These are phyloP conservation scores for Cochlearia excelsa DNA, from an alignment of 345 rosid genomes.

Conservation along the genomic window DNA sequence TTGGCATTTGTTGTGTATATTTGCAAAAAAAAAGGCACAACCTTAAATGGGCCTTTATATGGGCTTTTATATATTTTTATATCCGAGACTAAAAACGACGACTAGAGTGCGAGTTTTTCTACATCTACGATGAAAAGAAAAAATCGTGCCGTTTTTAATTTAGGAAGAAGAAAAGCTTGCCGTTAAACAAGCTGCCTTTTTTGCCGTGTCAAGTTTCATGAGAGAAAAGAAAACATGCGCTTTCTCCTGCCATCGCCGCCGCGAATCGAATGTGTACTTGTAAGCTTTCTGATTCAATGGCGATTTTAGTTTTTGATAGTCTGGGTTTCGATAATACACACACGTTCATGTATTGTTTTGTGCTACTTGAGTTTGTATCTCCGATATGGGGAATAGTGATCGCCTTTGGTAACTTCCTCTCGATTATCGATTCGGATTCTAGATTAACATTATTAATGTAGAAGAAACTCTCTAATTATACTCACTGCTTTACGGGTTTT, in stretches of 20 bases:
- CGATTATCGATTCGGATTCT: background rate
- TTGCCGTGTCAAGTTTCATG: background rate
- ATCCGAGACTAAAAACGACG: background rate
- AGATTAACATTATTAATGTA: background rate
- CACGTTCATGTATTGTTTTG: no score
- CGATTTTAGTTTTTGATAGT: slow-evolving; percentile 7
- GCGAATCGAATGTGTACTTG: slow-evolving; percentile 23
- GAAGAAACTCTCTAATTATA: background rate
- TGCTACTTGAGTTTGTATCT: background rate
- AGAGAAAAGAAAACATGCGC: background rate
- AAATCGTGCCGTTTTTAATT: slow-evolving; percentile 11
- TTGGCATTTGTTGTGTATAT: no score
- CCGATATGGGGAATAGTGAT: background rate
- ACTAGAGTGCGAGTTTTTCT: background rate
- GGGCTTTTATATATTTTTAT: background rate
- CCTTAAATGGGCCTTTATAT: slow-evolving; percentile 2
- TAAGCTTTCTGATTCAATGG: slow-evolving; percentile 23
- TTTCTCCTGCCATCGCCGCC: slow-evolving; percentile 16
- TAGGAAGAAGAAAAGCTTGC: background rate
- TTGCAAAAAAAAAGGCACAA: background rate
- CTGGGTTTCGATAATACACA: background rate
- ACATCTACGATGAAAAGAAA: background rate
- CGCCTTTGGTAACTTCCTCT: slow-evolving; percentile 6
- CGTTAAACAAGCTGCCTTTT: slow-evolving; percentile 4
- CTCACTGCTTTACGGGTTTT: background rate